phyloP scores from a whole-genome alignment of 2,329 filamentous ascomycete genomes.

The Alternaria arbusti region DNA sequence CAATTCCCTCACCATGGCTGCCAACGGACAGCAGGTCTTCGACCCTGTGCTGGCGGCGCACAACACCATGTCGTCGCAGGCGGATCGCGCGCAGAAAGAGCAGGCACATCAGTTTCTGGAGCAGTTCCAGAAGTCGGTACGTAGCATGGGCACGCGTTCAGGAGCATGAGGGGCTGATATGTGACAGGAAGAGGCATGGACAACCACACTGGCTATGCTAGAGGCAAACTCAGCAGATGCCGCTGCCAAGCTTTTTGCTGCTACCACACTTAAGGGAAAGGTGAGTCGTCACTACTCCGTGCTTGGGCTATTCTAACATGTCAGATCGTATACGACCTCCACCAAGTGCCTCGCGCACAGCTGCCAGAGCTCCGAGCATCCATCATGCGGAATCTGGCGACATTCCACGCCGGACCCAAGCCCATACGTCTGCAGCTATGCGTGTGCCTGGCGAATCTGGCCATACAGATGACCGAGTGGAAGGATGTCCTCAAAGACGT shows the following conservation, averaged over 20 bases:
- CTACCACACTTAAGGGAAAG: slow-evolving; percentile 97
- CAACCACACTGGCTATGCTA: slow-evolving; percentile 82
- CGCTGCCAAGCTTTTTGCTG: slow-evolving; percentile 92
- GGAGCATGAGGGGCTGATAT: slow-evolving; percentile 34
- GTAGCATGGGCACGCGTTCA: slow-evolving; percentile 46
- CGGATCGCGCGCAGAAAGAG: slow-evolving; percentile 81
- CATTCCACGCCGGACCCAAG: slow-evolving; percentile 82
- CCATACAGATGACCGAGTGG: slow-evolving; percentile 96
- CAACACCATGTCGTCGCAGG: slow-evolving; percentile 86
- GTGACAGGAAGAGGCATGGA: slow-evolving; percentile 84
- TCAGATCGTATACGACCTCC: slow-evolving; percentile 94
- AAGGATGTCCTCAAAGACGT: slow-evolving; percentile 88
- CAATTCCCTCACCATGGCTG: slow-evolving; percentile 64
- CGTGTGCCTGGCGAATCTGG: slow-evolving; percentile 91
- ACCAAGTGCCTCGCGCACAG: slow-evolving; percentile 80
- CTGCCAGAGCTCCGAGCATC: slow-evolving; percentile 81
- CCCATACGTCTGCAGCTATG: slow-evolving; percentile 83
- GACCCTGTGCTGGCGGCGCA: slow-evolving; percentile 86
- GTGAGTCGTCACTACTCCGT: slow-evolving; percentile 58
- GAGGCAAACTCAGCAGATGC: slow-evolving; percentile 76
- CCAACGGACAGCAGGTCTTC: slow-evolving; percentile 74
- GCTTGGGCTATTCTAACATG: slow-evolving; percentile 24
- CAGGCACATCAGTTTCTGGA: slow-evolving; percentile 91
- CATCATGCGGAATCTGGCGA: slow-evolving; percentile 79
- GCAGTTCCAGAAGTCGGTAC: slow-evolving; percentile 96